Evolutionary conservation across 202 grass and related monocot genomes (phyloP).

Genomic region (Setaria italica): DNA sequence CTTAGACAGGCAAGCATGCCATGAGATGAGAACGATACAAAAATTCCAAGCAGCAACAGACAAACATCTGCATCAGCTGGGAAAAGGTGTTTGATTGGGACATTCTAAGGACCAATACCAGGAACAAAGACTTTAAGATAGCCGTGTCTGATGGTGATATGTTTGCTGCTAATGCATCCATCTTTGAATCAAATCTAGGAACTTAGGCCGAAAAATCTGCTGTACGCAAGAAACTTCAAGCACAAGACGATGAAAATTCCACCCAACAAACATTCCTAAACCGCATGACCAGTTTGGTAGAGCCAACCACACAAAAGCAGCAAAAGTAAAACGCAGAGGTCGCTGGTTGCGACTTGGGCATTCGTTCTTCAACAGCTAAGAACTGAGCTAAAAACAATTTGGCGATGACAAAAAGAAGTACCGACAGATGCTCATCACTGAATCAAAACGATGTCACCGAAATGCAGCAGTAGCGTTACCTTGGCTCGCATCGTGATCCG

Average conservation of each 20-base stretch:
- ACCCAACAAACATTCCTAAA: slow-evolving; percentile 12
- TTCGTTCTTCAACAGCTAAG: background rate
- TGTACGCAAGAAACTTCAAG: slow-evolving; percentile 26
- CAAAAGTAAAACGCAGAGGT: slow-evolving; percentile 30
- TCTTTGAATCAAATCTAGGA: slow-evolving; percentile 43
- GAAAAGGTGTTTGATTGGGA: slow-evolving; percentile 52
- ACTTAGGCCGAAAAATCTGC: slow-evolving; percentile 35
- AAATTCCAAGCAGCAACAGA: slow-evolving; percentile 48
- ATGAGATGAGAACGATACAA: slow-evolving; percentile 43
- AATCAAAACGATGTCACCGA: background rate
- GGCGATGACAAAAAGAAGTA: background rate
- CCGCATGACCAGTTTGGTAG: background rate
- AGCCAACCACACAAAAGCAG: slow-evolving; percentile 39
- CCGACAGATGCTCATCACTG: background rate
- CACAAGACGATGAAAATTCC: slow-evolving; percentile 12
- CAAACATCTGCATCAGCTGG: slow-evolving; percentile 36
- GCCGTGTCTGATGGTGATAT: slow-evolving; percentile 14
- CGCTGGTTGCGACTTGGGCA: slow-evolving; percentile 5
- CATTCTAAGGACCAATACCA: slow-evolving; percentile 43
- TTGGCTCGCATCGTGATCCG: slow-evolving; percentile 63
- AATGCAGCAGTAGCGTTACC: slow-evolving; percentile 45
- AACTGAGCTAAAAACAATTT: slow-evolving; percentile 25
- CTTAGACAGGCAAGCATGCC: slow-evolving; percentile 11
- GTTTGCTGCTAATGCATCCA: background rate
- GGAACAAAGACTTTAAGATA: slow-evolving; percentile 25